Evolutionary conservation across 805 yeast species (phyloP).

Genomic region (Candida sphagnicola): DNA sequence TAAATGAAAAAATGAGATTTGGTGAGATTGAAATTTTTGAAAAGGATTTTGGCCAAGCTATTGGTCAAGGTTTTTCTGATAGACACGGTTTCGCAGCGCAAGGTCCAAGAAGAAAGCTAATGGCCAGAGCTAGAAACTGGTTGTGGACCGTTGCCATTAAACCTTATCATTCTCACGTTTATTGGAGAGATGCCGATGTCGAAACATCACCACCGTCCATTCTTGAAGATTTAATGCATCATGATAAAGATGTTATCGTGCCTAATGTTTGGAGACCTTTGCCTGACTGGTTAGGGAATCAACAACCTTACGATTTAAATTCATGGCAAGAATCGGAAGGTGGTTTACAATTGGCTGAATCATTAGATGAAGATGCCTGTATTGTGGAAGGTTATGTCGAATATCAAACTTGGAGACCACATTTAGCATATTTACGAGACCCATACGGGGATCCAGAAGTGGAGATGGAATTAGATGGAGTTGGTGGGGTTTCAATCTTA

Average conservation of each 20-base stretch:
- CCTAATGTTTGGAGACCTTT: constrained; percentile 93
- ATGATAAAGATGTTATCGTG: constrained; percentile 85
- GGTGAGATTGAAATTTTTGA: constrained; percentile 85
- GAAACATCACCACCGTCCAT: constrained; percentile 83
- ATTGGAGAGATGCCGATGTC: constrained; percentile 98
- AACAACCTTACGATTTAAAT: constrained; percentile 80
- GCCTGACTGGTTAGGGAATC: constrained; percentile 82
- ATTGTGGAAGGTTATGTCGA: constrained; percentile 97
- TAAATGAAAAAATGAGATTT: constrained; percentile 59
- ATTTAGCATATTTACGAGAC: constrained; percentile 89
- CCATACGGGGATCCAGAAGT: constrained; percentile 94
- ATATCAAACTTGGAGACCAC: constrained; percentile 98
- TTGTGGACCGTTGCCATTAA: constrained; percentile 76
- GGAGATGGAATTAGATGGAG: constrained; percentile 91
- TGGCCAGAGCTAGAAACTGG: constrained; percentile 98
- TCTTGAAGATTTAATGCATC: constrained; percentile 89
- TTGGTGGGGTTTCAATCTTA: constrained; percentile 94
- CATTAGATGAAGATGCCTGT: constrained; percentile 87
- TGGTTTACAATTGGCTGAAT: constrained; percentile 70
- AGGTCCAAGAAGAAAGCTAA: constrained; percentile 89
- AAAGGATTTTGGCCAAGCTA: constrained; percentile 88
- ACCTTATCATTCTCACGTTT: constrained; percentile 93
- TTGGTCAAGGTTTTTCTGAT: constrained; percentile 90
- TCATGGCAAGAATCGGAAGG: constrained; percentile 87
- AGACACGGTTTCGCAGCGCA: constrained; percentile 96